Conservation (phyloP, 2,329 filamentous ascomycete species). For the Coleophoma eucalyptorum region DNA sequence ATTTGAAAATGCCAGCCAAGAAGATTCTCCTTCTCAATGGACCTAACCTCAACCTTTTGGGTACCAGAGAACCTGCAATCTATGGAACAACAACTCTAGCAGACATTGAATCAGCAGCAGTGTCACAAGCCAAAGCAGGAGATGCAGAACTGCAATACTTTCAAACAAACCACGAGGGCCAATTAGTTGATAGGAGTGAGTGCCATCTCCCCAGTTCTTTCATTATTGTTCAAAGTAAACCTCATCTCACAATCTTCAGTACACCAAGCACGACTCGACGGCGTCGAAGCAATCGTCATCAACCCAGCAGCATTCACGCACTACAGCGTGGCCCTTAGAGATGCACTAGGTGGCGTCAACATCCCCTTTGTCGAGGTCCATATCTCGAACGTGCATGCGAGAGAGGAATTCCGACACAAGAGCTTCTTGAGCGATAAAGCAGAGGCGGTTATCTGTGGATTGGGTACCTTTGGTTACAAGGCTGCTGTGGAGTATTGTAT, state of each 20-base stretch:
- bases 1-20: constrained; percentile 29
- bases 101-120: constrained; percentile 44
- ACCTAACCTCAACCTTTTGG: constrained; percentile 79
- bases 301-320: constrained; percentile 75
- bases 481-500: constrained; percentile 52
- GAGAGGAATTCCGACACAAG: constrained; percentile 65
- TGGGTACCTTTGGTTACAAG: constrained; percentile 60
- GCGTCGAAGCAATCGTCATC: constrained; percentile 65
- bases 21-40: constrained; percentile 72
- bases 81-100: constrained; percentile 68
- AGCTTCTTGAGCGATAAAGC: constrained; percentile 77
- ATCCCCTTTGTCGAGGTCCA: constrained; percentile 79
- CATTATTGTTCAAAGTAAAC: too few relatives aligned
- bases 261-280: constrained; percentile 55
- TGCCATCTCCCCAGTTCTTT: constrained; percentile 28
- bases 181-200: constrained; percentile 18
- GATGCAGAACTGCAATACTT: constrained; percentile 49
- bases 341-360: constrained; percentile 64
- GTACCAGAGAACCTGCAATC: constrained; percentile 68
- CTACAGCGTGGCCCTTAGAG: constrained; percentile 71
- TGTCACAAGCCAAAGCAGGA: constrained; percentile 12
- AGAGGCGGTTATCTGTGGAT: constrained; percentile 65
- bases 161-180: constrained; percentile 76
- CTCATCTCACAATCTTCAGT: constrained; percentile 27
- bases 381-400: constrained; percentile 68